Evolutionary conservation across 257 asterid species (phyloP).

Genomic region (Gentiana straminea): DNA sequence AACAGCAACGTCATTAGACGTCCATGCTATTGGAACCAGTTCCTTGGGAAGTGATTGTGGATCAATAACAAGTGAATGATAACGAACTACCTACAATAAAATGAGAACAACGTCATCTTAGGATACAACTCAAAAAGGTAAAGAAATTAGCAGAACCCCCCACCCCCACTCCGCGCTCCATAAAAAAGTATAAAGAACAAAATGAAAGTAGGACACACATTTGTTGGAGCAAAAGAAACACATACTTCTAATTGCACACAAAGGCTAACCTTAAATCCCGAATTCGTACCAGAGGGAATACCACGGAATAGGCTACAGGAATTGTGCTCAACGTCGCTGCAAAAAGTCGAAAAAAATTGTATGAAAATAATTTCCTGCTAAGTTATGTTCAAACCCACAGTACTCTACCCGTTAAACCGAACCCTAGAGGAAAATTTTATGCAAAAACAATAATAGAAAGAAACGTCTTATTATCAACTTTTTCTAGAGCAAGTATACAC

Average conservation of each 20-base stretch:
- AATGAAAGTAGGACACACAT: no score
- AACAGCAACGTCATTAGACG: conserved; percentile 44
- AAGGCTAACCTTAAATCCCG: conserved; percentile 79
- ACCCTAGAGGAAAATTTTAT: no score
- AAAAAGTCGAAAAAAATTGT: conserved; percentile 4
- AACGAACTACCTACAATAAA: conserved; percentile 69
- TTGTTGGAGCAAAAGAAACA: background rate
- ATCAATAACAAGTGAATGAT: conserved; percentile 90
- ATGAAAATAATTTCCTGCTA: background rate
- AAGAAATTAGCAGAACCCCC: no score
- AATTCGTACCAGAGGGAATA: conserved; percentile 71
- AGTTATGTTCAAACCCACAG: no score
- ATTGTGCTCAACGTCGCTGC: conserved; percentile 79
- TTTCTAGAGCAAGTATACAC: background rate
- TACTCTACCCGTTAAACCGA: no score
- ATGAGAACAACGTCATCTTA: conserved; percentile 1
- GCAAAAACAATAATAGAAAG: background rate
- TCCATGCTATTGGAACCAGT: conserved; percentile 96
- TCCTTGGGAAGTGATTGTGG: conserved; percentile 74
- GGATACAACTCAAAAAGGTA: background rate
- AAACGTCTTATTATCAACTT: background rate
- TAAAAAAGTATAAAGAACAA: no score
- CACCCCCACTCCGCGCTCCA: no score
- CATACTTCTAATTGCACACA: background rate
- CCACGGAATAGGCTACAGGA: conserved; percentile 60